phyloP scores from a whole-genome alignment of 768 basidiomycete genomes.

The Kwoniella europaea region DNA sequence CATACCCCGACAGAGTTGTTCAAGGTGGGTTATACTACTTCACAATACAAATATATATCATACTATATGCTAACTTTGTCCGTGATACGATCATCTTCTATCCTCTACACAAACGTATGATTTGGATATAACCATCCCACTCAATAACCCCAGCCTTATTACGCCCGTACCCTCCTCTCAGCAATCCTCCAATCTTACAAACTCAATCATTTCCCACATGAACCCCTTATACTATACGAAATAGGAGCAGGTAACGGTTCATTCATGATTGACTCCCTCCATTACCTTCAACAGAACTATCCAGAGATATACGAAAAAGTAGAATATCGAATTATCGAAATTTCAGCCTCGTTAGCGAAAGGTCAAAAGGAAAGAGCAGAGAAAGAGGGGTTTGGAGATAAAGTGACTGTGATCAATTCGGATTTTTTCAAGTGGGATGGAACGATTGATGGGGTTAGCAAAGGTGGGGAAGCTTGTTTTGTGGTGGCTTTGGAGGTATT shows the following conservation, averaged over 20 bases:
- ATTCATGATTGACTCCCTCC: slow-evolving; percentile 83
- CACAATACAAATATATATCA: no score
- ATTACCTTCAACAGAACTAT: slow-evolving; percentile 74
- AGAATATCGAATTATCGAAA: slow-evolving; percentile 92
- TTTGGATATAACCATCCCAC: no score
- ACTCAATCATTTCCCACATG: slow-evolving; percentile 92
- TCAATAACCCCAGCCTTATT: slow-evolving; percentile 62
- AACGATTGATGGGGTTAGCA: slow-evolving; percentile 40
- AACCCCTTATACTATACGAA: slow-evolving; percentile 95
- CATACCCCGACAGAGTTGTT: slow-evolving; percentile 98
- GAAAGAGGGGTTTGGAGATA: slow-evolving; percentile 41
- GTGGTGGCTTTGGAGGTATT: slow-evolving; percentile 94
- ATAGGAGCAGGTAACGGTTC: slow-evolving; percentile 98
- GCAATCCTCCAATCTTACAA: slow-evolving; percentile 91
- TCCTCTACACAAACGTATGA: no score
- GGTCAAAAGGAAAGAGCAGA: slow-evolving; percentile 63
- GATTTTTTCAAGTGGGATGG: slow-evolving; percentile 66
- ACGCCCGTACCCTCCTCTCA: slow-evolving; percentile 85
- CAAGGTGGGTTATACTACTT: slow-evolving; percentile 67
- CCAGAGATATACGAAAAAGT: slow-evolving; percentile 91
- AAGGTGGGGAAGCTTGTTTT: slow-evolving; percentile 73
- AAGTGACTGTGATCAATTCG: slow-evolving; percentile 62
- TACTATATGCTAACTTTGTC: not conserved
- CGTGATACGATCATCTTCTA: no score
- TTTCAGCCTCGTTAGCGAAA: slow-evolving; percentile 76